Evolutionary conservation across 106 monocot genomes (phyloP).

Genomic region (Platanthera zijinensis): DNA sequence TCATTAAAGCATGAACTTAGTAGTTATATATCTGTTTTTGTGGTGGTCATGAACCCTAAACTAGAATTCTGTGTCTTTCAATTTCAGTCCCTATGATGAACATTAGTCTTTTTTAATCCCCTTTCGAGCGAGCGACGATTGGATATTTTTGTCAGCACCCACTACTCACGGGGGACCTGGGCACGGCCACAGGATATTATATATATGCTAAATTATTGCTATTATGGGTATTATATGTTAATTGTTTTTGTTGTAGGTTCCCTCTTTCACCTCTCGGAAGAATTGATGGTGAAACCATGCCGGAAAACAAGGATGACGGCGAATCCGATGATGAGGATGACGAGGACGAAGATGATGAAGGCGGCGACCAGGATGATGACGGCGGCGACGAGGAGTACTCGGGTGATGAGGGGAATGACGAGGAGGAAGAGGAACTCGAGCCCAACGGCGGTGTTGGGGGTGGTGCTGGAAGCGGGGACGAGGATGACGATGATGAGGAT

Average conservation of each 20-base stretch:
- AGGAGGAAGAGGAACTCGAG: constrained; percentile 2
- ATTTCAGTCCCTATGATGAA: too few species aligned
- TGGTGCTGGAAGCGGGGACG: not conserved
- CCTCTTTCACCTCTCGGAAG: not conserved
- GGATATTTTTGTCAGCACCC: too few species aligned
- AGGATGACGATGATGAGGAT: constrained; percentile 1
- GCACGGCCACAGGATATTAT: too few species aligned
- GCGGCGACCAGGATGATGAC: constrained; percentile 1
- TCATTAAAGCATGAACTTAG: not conserved
- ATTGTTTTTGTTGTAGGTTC: not conserved
- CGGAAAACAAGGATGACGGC: constrained; percentile 4
- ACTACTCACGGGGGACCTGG: too few species aligned
- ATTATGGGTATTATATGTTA: not conserved
- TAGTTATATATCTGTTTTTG: too few species aligned
- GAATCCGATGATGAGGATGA: constrained; percentile 10
- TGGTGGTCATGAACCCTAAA: too few species aligned
- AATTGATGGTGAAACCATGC: not conserved
- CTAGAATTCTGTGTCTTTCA: too few species aligned
- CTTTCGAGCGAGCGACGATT: too few species aligned
- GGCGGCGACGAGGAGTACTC: constrained; percentile 8
- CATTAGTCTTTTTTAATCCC: too few species aligned
- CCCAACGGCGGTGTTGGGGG: constrained; percentile 1
- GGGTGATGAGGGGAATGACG: constrained; percentile 6
- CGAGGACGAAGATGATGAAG: constrained; percentile 6
- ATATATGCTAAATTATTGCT: too few species aligned